Percentiles rank a stretch among this genome's conserved stretches.
phyloP scores from a whole-genome alignment of 1,284 basidiomycete genomes.

The Crepidotus sp. region DNA sequence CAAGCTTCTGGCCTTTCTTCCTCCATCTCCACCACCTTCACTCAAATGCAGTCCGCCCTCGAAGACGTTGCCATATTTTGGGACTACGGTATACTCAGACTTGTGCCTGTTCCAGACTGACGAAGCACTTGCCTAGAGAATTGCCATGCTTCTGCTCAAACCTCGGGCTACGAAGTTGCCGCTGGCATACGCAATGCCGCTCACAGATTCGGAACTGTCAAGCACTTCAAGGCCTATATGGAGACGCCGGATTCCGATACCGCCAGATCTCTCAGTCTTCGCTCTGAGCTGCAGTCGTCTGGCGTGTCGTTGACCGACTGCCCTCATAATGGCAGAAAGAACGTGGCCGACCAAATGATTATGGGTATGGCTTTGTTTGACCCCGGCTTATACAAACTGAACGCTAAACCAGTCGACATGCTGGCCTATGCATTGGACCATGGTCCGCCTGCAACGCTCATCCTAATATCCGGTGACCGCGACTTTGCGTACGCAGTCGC shows the following conservation, averaged over 20 bases:
- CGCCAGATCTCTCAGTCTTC: conserved; percentile 31
- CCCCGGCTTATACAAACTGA: neutral
- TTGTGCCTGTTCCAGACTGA: neutral
- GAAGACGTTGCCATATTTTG: conserved; percentile 26
- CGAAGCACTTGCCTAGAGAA: conserved; percentile 32
- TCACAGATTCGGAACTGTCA: conserved; percentile 26
- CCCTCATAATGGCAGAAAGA: conserved; percentile 48
- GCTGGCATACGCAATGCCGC: conserved; percentile 26
- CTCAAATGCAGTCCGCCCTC: conserved; percentile 8
- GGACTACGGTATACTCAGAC: conserved; percentile 25
- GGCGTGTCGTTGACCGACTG: conserved; percentile 52
- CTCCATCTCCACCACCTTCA: conserved; percentile 8
- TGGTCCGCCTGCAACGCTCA: conserved; percentile 39
- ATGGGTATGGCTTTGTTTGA: conserved; percentile 27
- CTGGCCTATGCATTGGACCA: conserved; percentile 50
- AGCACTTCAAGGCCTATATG: conserved; percentile 34
- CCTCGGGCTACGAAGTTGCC: conserved; percentile 25
- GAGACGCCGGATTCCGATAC: conserved; percentile 29
- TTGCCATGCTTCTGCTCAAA: conserved; percentile 34
- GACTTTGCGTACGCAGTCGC: conserved; percentile 54
- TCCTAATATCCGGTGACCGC: conserved; percentile 47
- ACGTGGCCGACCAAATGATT: conserved; percentile 47
- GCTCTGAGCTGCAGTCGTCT: conserved; percentile 51
- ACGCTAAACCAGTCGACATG: conserved; percentile 34
- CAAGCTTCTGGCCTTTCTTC: conserved; percentile 11